Evolutionary conservation across 768 basidiomycete genomes (phyloP).

Genomic region (Sistotremastrum suecicum): DNA sequence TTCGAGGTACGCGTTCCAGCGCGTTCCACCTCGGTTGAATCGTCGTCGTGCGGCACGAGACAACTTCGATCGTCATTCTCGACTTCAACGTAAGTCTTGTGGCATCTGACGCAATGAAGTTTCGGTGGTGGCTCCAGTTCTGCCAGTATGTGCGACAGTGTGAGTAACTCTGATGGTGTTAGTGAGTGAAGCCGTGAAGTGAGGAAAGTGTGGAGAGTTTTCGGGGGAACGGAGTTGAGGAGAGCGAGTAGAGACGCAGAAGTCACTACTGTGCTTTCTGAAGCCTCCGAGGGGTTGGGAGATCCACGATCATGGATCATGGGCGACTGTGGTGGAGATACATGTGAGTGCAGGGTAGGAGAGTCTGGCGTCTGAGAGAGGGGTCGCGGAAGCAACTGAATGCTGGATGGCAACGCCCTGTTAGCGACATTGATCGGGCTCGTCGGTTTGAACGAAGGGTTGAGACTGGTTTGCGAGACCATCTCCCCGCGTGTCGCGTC

Average conservation of each 20-base stretch:
- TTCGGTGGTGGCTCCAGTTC: constrained; percentile 49
- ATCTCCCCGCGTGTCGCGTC: too few relatives aligned
- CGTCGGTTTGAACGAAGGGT: too few relatives aligned
- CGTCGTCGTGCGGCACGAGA: constrained; percentile 63
- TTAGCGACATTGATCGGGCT: too few relatives aligned
- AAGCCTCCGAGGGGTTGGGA: too few relatives aligned
- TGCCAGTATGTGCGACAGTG: constrained; percentile 45
- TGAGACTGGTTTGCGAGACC: too few relatives aligned
- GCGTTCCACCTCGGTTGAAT: constrained; percentile 61
- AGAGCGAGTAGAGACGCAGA: constrained; percentile 29
- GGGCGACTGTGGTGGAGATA: too few relatives aligned
- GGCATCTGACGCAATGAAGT: constrained; percentile 66
- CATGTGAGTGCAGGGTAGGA: too few relatives aligned
- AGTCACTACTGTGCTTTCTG: too few relatives aligned
- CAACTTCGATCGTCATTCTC: constrained; percentile 65
- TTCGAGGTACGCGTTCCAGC: constrained; percentile 22
- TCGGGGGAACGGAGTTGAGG: constrained; percentile 47
- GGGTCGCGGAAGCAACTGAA: too few relatives aligned
- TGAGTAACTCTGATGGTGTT: constrained; percentile 19
- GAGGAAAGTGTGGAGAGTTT: constrained; percentile 49
- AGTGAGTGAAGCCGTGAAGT: constrained; percentile 30
- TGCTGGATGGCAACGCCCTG: too few relatives aligned
- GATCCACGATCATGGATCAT: too few relatives aligned
- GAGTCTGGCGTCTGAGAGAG: too few relatives aligned
- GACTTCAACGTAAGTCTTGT: constrained; percentile 52